phyloP scores from a whole-genome alignment of 768 basidiomycete genomes.

The Mycena epipterygia region DNA sequence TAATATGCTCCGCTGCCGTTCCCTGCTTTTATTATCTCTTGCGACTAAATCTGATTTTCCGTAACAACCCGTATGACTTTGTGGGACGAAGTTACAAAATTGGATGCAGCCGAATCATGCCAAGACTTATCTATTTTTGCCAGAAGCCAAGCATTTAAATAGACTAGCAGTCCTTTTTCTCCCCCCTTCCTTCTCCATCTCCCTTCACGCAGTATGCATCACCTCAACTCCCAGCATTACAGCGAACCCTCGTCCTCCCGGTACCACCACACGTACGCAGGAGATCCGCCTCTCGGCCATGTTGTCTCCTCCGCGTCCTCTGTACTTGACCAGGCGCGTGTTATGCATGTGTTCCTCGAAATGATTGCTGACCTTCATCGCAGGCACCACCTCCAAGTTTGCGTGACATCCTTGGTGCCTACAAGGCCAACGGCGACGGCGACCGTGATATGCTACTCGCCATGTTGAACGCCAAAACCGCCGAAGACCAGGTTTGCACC shows the following conservation, averaged over 20 bases:
- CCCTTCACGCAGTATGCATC: constrained; percentile 14
- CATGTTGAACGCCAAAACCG: constrained; percentile 92
- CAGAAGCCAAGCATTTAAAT: not conserved
- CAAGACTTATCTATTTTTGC: not conserved
- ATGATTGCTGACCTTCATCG: constrained; percentile 30
- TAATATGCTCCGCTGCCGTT: no score
- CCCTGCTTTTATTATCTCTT: no score
- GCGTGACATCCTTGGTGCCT: constrained; percentile 89
- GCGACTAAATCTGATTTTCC: no score
- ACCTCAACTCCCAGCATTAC: constrained; percentile 43
- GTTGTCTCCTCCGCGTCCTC: constrained; percentile 54
- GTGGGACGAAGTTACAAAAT: no score
- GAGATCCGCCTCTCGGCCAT: constrained; percentile 44
- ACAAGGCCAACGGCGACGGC: constrained; percentile 87
- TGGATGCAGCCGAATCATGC: no score
- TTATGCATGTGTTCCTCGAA: constrained; percentile 36
- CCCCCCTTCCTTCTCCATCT: not conserved
- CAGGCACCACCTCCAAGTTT: constrained; percentile 86
- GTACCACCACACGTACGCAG: constrained; percentile 45
- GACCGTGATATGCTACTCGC: constrained; percentile 93
- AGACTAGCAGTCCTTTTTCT: not conserved
- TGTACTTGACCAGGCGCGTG: constrained; percentile 59
- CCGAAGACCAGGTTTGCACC: constrained; percentile 88
- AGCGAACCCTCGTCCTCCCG: constrained; percentile 41
- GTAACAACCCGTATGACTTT: no score